Base-by-base conservation (phyloP, 352 stramenopile genomes). In the Phytophthora sp. region DNA sequence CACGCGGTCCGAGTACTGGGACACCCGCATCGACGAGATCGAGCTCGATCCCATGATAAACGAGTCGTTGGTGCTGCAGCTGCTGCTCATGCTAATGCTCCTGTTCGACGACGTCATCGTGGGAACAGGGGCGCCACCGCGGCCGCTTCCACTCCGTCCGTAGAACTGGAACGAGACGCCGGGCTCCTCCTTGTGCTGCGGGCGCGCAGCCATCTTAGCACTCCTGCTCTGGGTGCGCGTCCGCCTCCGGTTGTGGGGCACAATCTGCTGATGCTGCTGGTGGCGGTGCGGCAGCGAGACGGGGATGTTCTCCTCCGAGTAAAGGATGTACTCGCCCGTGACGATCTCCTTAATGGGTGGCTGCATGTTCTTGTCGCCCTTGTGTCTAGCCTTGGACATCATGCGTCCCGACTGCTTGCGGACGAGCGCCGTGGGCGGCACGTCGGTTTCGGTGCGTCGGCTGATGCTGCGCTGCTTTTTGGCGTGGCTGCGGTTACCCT, bases 101-200 rank as follows among this genome's bases (percentile, higher is more conserved):
- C 63, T 55, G 45, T 57, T 62, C 6, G 66, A 69, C 41, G 58
- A 41, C 51, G 61, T 38, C 17, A 62, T 18, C 12, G 51, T 37
- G 3, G 65, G 42, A 11, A 59, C 34, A 21, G 52, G 46, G n/a
- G 17, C 50, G 27, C 21, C 20, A 13, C 45, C 38, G 4, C 4
- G 43, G 46, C 62, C 65, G n/a, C 43, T 71, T 50, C 78, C 74
- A 20, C 70, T 72, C 17, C 75, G 70, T 60, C 72, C 79, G 61
- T 87, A 88, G 43, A 92, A 84, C 68, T 92, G 73, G 58, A 87
- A 87, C 12, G 83, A 89, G 7, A 73, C 66, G 4, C 76, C 74
- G 24, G 77, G 61, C 30, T 77, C 66, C 31, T 73, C 60, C 38
- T 76, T 69, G 38, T 69, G 38, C 18, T 74, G 54, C 13, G 44